These are phyloP conservation scores for Fagus sylvatica DNA, from an alignment of 306 rosid genomes.

Conservation along the genomic window DNA sequence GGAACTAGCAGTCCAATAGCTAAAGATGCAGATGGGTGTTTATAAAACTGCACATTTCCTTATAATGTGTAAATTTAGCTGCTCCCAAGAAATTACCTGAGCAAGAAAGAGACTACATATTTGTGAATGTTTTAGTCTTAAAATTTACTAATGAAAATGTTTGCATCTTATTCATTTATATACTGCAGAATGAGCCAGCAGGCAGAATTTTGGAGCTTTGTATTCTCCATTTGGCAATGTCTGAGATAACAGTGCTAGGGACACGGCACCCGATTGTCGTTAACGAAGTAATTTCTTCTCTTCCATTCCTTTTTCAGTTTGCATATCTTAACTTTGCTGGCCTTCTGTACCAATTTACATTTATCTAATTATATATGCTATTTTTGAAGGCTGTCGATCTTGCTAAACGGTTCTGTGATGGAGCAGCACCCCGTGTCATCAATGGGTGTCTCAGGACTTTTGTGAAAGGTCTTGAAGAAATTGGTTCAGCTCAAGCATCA, in stretches of 20 bases:
- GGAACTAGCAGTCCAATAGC: background rate
- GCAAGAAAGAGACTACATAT: background rate
- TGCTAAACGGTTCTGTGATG: conserved; percentile 92
- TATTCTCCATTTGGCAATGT: conserved; percentile 93
- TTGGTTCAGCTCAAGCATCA: conserved; percentile 18
- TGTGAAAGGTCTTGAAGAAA: conserved; percentile 44
- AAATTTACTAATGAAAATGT: background rate
- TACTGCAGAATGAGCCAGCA: conserved; percentile 64
- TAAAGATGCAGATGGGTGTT: background rate
- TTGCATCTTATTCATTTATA: background rate
- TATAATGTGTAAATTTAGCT: background rate
- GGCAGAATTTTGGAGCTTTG: conserved; percentile 87
- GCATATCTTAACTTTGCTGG: background rate
- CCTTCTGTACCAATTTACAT: background rate
- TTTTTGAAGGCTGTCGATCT: conserved; percentile 86
- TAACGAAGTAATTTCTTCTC: conserved; percentile 59
- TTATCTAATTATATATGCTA: conserved; percentile 1
- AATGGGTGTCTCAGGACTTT: conserved; percentile 91
- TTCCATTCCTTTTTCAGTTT: background rate
- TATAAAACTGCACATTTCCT: background rate
- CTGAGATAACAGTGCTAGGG: conserved; percentile 71
- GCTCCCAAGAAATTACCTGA: background rate
- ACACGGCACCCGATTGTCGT: conserved; percentile 82
- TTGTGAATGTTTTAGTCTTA: background rate
- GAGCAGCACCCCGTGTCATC: conserved; percentile 85